Evolutionary conservation across 352 stramenopile species (phyloP), one percentile per base, ranked within the genome.

Genomic region (Phytopythium chamaehyphon): DNA sequence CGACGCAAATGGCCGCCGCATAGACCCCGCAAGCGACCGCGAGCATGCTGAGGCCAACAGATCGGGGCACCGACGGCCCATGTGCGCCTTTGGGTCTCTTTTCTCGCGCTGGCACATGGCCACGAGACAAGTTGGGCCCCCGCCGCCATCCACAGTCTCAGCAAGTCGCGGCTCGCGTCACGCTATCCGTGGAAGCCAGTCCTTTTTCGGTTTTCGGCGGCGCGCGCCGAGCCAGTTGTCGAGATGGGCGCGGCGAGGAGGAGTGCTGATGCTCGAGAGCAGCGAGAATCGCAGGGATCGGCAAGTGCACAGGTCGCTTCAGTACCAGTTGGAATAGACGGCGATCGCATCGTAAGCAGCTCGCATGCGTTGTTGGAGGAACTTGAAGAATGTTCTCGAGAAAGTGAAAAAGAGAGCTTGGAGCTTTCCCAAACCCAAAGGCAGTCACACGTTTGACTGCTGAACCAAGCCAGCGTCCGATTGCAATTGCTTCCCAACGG

Each of bases 371-470:
- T 48, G 15, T 48, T 16, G 16, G 23, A 48, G 43, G 43, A 18
- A 38, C 2, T 48, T 48, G 43, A 48, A 48, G 43, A 48, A 48
- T 18, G 43, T 22, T n/a, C 23, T 35, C n/a, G 6, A 47, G 21
- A 16, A 33, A 36, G 40, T n/a, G n/a, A n/a, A 28, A 23, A 11
- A 44, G 38, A 7, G 22, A 16, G 10, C 40, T 4, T 18, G 40
- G 16, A 47, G n/a, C n/a, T n/a, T n/a, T n/a, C n/a, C n/a, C n/a
- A n/a, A n/a, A 47, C 26, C 18, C 21, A 18, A 47, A 21, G n/a
- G 19, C 40, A 33, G 40, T 46, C 40, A 31, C n/a, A 46, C 40
- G 40, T 33, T 36, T 14, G 40, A 47, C 14, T 47, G 19, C 18
- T 4, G 9, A 33, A 9, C 28, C 5, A 33, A 9, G 28, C 28